Conservation (phyloP, 1,284 basidiomycete genomes). For the Ustilago shanxiensis region DNA sequence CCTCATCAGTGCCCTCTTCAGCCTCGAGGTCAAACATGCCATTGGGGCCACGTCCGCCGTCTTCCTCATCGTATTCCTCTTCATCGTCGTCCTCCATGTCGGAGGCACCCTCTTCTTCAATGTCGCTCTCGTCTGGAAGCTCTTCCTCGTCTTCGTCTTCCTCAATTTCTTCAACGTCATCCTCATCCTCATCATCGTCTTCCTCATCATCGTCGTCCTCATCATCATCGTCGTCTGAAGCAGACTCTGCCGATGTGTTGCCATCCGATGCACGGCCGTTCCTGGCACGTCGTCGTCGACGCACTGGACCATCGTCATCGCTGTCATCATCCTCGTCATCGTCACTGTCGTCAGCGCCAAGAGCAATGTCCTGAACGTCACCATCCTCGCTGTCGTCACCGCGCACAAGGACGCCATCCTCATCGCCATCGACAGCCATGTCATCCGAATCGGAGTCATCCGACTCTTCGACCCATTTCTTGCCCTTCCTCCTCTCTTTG, state of each 20-base stretch:
- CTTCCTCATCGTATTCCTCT: conserved; percentile 54
- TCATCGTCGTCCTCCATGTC: conserved; percentile 52
- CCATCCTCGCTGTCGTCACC: conserved; percentile 53
- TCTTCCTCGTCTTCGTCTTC: conserved; percentile 45
- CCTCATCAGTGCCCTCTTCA: conserved; percentile 52
- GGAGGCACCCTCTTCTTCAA: conserved; percentile 47
- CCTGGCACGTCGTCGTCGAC: conserved; percentile 29
- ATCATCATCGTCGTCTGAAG: conserved; percentile 46
- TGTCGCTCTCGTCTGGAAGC: conserved; percentile 51
- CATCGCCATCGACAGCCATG: conserved; percentile 44
- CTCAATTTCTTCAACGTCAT: conserved; percentile 23
- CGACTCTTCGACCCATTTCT: conserved; percentile 60
- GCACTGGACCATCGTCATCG: conserved; percentile 45
- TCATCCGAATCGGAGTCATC: conserved; percentile 55
- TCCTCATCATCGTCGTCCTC: conserved; percentile 43
- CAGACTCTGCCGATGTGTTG: conserved; percentile 49
- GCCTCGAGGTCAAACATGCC: conserved; percentile 55
- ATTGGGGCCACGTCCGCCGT: conserved; percentile 38
- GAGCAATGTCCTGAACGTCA: conserved; percentile 60
- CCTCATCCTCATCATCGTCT: conserved; percentile 40
- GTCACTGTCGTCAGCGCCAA: conserved; percentile 50
- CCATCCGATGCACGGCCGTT: conserved; percentile 42
- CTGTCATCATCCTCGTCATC: conserved; percentile 49
- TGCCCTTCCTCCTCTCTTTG: conserved; percentile 49
- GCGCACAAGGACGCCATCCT: conserved; percentile 40